Conservation (phyloP, 352 stramenopile species). For the Pythium aquatile region DNA sequence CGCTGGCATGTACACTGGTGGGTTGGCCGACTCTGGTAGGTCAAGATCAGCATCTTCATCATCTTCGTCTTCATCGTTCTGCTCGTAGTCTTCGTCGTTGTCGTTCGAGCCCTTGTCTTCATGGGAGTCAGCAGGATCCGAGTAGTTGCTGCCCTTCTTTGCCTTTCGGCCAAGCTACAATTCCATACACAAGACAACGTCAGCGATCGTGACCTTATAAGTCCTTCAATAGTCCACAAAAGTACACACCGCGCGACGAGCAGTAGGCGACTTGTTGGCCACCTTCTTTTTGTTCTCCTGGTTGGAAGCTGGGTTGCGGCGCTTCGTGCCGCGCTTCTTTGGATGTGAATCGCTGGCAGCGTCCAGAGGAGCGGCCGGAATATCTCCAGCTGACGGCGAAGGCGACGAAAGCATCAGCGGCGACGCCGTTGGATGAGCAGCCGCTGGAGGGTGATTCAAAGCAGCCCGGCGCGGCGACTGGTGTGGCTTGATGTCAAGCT, state of each 20-base stretch:
- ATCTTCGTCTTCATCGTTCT: conserved; percentile 12
- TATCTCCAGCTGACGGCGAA: conserved; percentile 3
- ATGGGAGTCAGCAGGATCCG: conserved; percentile 29
- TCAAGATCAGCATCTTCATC: conserved; percentile 48
- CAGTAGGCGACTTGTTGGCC: conserved; percentile 13
- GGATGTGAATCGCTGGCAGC: conserved; percentile 24
- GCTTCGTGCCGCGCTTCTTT: conserved; percentile 35
- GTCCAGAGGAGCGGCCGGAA: conserved; percentile 12
- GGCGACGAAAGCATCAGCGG: conserved; percentile 19
- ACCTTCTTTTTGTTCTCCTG: conserved; percentile 8
- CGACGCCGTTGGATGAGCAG: conserved; percentile 9
- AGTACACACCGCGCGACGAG: conserved; percentile 28
- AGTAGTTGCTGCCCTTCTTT: conserved; percentile 48
- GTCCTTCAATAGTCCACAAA: not conserved
- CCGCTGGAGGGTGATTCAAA: conserved; percentile 30
- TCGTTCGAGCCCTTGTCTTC: conserved; percentile 29
- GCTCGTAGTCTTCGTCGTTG: conserved; percentile 22
- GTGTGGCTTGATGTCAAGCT: conserved; percentile 76
- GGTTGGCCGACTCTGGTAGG: conserved; percentile 34
- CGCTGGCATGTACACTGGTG: conserved; percentile 59
- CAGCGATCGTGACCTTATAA: not conserved
- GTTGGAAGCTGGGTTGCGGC: conserved; percentile 23
- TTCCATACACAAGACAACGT: not conserved
- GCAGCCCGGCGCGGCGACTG: conserved; percentile 60
- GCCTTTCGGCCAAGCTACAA: conserved; percentile 41